These are phyloP conservation scores for Funneliformis geosporum DNA, from an alignment of 192 early-diverging fungal species.

Conservation along the genomic window DNA sequence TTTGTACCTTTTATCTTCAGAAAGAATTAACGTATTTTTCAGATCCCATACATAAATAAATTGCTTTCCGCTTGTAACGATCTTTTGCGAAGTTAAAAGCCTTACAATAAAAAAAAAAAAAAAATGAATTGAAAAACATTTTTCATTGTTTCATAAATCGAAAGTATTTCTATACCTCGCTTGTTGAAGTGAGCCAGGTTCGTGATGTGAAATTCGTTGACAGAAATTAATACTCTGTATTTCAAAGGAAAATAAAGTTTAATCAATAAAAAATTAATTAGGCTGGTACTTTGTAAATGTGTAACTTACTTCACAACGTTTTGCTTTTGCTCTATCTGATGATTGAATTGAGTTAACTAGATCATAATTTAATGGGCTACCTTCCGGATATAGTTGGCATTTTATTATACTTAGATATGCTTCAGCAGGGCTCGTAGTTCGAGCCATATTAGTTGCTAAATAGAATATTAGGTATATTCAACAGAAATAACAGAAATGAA, in stretches of 20 bases:
- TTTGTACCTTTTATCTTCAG: background rate
- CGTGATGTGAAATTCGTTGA: slow-evolving; percentile 12
- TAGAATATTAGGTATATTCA: background rate
- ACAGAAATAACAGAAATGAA: background rate
- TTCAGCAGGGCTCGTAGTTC: background rate
- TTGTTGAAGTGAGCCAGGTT: background rate
- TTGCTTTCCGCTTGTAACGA: slow-evolving; percentile 2
- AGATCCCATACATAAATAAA: background rate
- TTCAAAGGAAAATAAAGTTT: background rate
- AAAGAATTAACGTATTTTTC: slow-evolving; percentile 4
- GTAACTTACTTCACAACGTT: slow-evolving; percentile 4
- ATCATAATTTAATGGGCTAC: background rate
- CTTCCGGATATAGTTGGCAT: background rate
- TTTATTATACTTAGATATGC: background rate
- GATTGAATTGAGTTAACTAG: background rate
- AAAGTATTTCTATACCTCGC: background rate
- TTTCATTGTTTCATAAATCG: background rate
- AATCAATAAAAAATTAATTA: background rate
- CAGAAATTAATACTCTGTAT: background rate
- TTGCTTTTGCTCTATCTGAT: background rate
- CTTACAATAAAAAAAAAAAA: background rate
- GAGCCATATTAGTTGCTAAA: background rate
- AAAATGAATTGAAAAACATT: too few relatives aligned
- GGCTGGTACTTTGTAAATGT: too few relatives aligned
- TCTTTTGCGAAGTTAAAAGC: background rate